phyloP scores from a whole-genome alignment of 1,284 basidiomycete species.

The Dichomitus squalens region DNA sequence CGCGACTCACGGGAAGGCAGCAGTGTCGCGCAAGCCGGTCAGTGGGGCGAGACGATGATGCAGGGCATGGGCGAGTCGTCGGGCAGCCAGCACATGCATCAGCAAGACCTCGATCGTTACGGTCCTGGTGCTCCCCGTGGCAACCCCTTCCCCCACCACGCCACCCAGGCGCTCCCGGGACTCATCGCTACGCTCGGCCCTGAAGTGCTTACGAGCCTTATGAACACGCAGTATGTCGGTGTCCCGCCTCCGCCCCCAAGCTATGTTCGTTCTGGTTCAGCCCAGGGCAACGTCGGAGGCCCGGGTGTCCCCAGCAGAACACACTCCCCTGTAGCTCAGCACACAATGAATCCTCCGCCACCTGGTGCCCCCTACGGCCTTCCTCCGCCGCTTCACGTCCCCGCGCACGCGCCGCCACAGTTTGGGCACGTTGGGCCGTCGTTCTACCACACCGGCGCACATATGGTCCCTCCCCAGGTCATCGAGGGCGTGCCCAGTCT shows the following conservation, averaged over 20 bases:
- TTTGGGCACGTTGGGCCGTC: slow-evolving; percentile 19
- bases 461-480: slow-evolving; percentile 26
- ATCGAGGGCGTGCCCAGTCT: slow-evolving; percentile 45
- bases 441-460: slow-evolving; percentile 28
- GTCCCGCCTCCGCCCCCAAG: slow-evolving; percentile 36
- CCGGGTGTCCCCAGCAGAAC: slow-evolving; percentile 56
- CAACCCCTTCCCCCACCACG: slow-evolving; percentile 38
- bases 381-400: slow-evolving; percentile 23
- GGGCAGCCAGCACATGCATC: slow-evolving; percentile 8
- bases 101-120: slow-evolving; percentile 22
- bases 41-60: slow-evolving; percentile 29
- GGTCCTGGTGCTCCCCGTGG: slow-evolving; percentile 32
- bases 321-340: slow-evolving; percentile 58
- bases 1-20: slow-evolving; percentile 23
- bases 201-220: slow-evolving; percentile 32
- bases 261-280: slow-evolving; percentile 61
- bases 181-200: slow-evolving; percentile 48
- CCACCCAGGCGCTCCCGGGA: slow-evolving; percentile 62
- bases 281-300: slow-evolving; percentile 27
- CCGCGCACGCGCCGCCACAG: slow-evolving; percentile 16
- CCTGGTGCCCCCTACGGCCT: slow-evolving; percentile 37
- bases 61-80: slow-evolving; percentile 25
- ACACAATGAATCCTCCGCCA: slow-evolving; percentile 38
- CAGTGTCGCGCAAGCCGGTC: slow-evolving; percentile 21
- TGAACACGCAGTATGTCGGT: slow-evolving; percentile 35